Conservation (phyloP, 164 flowering plant species). For the Chimonanthus salicifolius region DNA sequence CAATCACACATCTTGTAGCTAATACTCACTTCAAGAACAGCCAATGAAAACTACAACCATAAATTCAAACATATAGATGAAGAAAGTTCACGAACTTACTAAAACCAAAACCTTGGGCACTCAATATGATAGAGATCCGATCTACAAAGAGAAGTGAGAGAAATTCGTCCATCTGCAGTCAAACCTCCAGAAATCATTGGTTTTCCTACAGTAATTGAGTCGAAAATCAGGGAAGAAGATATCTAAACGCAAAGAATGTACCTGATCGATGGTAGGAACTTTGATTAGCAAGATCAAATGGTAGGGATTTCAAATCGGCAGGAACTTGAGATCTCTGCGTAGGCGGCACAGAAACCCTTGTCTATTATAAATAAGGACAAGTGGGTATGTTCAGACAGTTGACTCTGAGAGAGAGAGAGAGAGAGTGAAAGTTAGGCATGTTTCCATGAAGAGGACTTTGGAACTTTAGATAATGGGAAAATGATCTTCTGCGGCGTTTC, state of each 20-base stretch:
- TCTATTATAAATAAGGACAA: too few species aligned
- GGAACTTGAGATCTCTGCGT: not conserved
- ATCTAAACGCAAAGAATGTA: not conserved
- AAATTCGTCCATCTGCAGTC: not conserved
- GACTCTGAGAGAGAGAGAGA: slow-evolving; percentile 2
- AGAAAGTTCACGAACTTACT: too few species aligned
- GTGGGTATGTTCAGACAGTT: not conserved
- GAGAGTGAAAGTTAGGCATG: not conserved
- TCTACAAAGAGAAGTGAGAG: not conserved
- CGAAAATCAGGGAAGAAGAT: not conserved
- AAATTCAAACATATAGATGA: too few species aligned
- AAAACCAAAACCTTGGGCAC: not conserved
- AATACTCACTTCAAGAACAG: not conserved
- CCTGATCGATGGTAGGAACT: not conserved
- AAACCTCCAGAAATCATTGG: not conserved
- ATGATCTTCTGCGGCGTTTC: too few species aligned
- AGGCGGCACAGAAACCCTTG: not conserved
- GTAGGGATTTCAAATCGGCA: not conserved
- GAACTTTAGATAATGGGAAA: too few species aligned
- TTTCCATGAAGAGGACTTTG: not conserved
- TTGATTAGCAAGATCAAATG: not conserved
- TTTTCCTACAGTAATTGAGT: not conserved
- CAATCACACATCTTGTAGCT: not conserved
- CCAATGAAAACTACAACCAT: not conserved
- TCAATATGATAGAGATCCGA: too few species aligned